These are phyloP conservation scores for Gyromitra esculenta DNA, from an alignment of 2,329 filamentous ascomycete genomes.

Conservation along the genomic window DNA sequence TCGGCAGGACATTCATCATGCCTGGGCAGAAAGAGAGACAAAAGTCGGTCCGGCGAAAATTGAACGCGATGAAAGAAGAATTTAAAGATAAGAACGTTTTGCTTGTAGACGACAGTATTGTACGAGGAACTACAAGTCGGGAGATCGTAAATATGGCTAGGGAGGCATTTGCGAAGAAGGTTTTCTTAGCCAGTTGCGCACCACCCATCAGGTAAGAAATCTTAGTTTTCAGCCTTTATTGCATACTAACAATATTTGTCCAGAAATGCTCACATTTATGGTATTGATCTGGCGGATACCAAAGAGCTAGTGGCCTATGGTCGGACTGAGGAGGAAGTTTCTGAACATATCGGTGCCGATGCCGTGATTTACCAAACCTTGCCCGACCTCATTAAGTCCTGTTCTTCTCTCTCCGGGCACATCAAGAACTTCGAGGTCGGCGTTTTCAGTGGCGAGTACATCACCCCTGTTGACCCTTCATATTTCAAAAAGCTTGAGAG, in stretches of 20 bases:
- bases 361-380: slow-evolving; percentile 81
- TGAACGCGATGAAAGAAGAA: slow-evolving; percentile 85
- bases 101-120: slow-evolving; percentile 89
- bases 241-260: slow-evolving; percentile 10
- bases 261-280: slow-evolving; percentile 83
- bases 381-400: slow-evolving; percentile 80
- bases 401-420: slow-evolving; percentile 72
- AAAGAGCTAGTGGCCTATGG: slow-evolving; percentile 77
- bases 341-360: slow-evolving; percentile 75
- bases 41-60: slow-evolving; percentile 87
- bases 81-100: slow-evolving; percentile 83
- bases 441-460: slow-evolving; percentile 88
- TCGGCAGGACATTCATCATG: slow-evolving; percentile 89
- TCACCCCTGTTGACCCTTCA: slow-evolving; percentile 78
- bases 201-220: slow-evolving; percentile 74
- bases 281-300: slow-evolving; percentile 77
- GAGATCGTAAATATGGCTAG: slow-evolving; percentile 86
- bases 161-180: slow-evolving; percentile 81
- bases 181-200: slow-evolving; percentile 83
- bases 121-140: slow-evolving; percentile 81
- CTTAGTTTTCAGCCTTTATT: neutral
- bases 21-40: slow-evolving; percentile 81
- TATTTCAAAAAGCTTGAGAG: slow-evolving; percentile 85
- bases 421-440: slow-evolving; percentile 82
- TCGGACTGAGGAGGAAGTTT: slow-evolving; percentile 70